Conservation (phyloP, 176 grass and related monocot species). For the Ananas comosus region DNA sequence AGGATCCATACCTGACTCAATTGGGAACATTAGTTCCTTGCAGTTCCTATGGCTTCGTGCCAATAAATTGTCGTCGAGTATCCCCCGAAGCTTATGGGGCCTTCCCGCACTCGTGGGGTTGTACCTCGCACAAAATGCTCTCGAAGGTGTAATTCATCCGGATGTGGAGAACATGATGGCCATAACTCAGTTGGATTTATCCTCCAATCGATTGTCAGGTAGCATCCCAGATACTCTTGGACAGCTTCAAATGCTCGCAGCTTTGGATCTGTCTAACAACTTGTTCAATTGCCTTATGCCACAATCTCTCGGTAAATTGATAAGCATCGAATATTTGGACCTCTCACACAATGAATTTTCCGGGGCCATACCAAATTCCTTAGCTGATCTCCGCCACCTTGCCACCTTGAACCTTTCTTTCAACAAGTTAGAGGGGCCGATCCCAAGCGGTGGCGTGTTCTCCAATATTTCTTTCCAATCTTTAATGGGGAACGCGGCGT, state of each 20-base stretch:
- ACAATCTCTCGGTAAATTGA: conserved; percentile 13
- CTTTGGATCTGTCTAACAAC: conserved; percentile 3
- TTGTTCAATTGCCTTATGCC: conserved; percentile 18
- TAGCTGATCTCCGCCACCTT: conserved; percentile 15
- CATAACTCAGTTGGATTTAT: conserved; percentile 14
- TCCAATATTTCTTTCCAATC: conserved; percentile 17
- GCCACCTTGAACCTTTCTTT: conserved; percentile 19
- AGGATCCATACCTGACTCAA: conserved; percentile 17
- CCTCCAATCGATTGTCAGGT: conserved; percentile 8
- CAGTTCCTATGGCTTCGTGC: neutral
- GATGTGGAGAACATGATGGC: conserved; percentile 7
- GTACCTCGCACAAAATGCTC: conserved; percentile 8
- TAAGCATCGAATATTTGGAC: conserved; percentile 16
- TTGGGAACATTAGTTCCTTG: conserved; percentile 18
- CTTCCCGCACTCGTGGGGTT: conserved; percentile 5
- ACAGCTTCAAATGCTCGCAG: conserved; percentile 7
- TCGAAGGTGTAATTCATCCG: conserved; percentile 15
- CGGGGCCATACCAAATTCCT: conserved; percentile 17
- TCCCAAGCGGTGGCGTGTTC: conserved; percentile 15
- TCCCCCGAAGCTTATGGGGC: conserved; percentile 11
- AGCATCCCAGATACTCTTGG: conserved; percentile 15
- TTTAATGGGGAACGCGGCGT: conserved; percentile 9
- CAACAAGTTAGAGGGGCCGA: conserved; percentile 17
- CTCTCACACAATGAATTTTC: conserved; percentile 18
- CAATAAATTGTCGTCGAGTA: conserved; percentile 18